Evolutionary conservation across 129 eudicot species (phyloP).

Genomic region (Lactuca sativa): DNA sequence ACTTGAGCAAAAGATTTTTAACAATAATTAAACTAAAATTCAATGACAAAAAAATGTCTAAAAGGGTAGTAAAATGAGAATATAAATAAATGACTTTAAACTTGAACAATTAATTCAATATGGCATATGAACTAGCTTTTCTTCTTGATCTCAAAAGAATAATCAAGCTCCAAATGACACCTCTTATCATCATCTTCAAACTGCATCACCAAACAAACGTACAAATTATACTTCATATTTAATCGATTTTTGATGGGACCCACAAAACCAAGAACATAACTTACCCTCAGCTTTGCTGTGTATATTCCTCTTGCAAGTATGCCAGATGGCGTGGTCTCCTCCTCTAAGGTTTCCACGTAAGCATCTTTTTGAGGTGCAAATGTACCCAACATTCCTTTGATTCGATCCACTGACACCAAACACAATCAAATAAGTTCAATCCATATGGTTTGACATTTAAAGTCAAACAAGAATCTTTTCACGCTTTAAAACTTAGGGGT

Average conservation of each 20-base stretch:
- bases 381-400: constrained; percentile 81
- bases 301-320: constrained; percentile 85
- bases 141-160: constrained; percentile 76
- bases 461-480: constrained; percentile 11
- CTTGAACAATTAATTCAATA: constrained; percentile 16
- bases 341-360: constrained; percentile 68
- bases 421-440: not conserved
- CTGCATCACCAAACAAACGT: constrained; percentile 41
- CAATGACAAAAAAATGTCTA: constrained; percentile 5
- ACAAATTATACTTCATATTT: not conserved
- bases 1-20: constrained; percentile 8
- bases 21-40: constrained; percentile 16
- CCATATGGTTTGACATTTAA: constrained; percentile 14
- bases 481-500: not conserved
- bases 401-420: constrained; percentile 66
- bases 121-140: constrained; percentile 28
- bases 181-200: constrained; percentile 83
- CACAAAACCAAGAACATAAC: not conserved
- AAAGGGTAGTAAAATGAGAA: not conserved
- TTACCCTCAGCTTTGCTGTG: constrained; percentile 72
- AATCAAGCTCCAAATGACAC: constrained; percentile 77
- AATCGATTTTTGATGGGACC: constrained; percentile 8
- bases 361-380: constrained; percentile 83
- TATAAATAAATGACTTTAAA: constrained; percentile 13
- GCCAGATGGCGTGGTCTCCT: constrained; percentile 83